These are phyloP conservation scores for Colletotrichum sp. DNA, from an alignment of 2,329 filamentous ascomycete genomes.

Conservation along the genomic window DNA sequence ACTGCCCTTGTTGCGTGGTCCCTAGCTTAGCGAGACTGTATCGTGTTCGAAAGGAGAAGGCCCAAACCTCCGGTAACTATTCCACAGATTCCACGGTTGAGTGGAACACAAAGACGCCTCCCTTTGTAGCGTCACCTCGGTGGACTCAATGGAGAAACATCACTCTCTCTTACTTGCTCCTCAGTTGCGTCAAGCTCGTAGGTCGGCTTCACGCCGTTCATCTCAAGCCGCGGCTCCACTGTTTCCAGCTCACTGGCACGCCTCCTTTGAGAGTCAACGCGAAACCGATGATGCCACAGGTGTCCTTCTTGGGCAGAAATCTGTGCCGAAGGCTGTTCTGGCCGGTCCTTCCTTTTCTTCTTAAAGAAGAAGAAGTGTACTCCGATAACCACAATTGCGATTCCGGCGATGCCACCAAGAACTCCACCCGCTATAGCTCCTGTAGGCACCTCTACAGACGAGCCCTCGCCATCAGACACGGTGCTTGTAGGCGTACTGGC, in stretches of 20 bases:
- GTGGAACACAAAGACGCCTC: too few species aligned
- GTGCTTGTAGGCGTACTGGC: too few species aligned
- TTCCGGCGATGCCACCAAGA: too few species aligned
- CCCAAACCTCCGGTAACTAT: background rate
- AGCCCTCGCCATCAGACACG: too few species aligned
- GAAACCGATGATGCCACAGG: fast-evolving
- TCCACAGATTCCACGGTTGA: background rate
- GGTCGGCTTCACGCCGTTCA: background rate
- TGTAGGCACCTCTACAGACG: too few species aligned
- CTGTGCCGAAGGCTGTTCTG: background rate
- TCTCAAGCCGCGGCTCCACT: background rate
- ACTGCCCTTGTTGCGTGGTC: fast-evolving
- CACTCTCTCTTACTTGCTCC: background rate
- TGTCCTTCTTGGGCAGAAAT: background rate
- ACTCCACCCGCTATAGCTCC: too few species aligned
- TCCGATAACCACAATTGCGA: too few species aligned
- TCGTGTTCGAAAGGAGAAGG: background rate
- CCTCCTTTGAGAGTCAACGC: background rate
- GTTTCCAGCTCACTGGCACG: background rate
- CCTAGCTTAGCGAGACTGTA: fast-evolving
- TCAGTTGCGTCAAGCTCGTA: background rate
- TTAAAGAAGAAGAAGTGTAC: background rate
- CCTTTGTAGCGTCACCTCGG: too few species aligned
- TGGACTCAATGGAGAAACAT: background rate
- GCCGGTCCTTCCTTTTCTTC: background rate